Evolutionary conservation across 352 stramenopile species (phyloP), one percentile per base, ranked within the genome.

Genomic region (Salisapilia sapeloensis): DNA sequence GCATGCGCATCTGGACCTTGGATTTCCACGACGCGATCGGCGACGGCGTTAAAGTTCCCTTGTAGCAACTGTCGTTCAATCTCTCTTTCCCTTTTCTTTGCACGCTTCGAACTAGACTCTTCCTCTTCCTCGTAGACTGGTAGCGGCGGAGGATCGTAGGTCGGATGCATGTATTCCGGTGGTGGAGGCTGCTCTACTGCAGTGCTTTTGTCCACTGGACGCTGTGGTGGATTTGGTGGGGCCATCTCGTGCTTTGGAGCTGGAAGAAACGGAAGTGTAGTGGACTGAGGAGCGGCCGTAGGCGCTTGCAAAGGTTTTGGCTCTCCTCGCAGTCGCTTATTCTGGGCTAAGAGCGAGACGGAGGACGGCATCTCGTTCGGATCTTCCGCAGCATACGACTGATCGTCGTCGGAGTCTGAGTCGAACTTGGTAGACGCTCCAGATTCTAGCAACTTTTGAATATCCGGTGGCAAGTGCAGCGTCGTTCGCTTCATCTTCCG

Each of bases 1-100:
- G 58, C 52, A 38, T 61, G 50, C 1, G 63, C 42, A 18, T 46
- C 44, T 0, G 52, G 58, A 0, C 60, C 70, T 26, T 69, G 52
- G 11, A 85, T 66, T 10, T 85, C 70, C 11, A 56, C 46, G 33
- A 85, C 74, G 49, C 81, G 57, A 15, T 53, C 48, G 11, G 57
- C 52, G 11, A 82, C 63, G 6, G 50, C 53, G 19, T 50, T 41
- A 38, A 81, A 82, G 30, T 85, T 50, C 13, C 70, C 70, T 33
- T 75, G 53, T 29, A 82, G 63, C 21, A 85, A 42, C 31, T 66
- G 59, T 16, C 65, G 56, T 44, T 85, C 70, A 15, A 85, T 57
- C 24, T 80, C 65, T 21, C 70, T 56, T 27, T 85, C 70, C 3
- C 61, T 61, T 21, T 59, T 62, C 11, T 63, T 44, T 25, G 50